phyloP scores from a whole-genome alignment of 306 rosid species.

The Glycyrrhiza uralensis region DNA sequence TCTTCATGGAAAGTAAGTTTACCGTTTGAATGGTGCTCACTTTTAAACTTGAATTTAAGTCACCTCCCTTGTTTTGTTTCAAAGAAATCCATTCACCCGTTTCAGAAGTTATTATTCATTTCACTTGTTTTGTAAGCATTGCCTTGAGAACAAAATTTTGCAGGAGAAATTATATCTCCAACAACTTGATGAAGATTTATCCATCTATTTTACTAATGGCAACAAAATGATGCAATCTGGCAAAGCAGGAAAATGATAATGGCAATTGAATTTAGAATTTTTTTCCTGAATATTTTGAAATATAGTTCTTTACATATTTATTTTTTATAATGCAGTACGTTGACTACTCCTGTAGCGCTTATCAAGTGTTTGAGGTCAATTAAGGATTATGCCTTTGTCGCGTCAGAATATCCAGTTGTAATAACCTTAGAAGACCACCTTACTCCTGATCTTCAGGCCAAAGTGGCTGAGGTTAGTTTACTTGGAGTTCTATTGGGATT shows the following conservation, averaged over 20 bases:
- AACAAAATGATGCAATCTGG: slow-evolving; percentile 3
- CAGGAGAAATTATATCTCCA: not conserved
- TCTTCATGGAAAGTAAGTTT: slow-evolving; percentile 81
- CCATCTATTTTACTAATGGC: slow-evolving; percentile 6
- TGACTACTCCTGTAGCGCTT: slow-evolving; percentile 88
- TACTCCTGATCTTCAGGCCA: slow-evolving; percentile 92
- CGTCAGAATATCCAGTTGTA: slow-evolving; percentile 92
- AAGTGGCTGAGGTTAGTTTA: slow-evolving; percentile 76
- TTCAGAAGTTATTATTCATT: not conserved
- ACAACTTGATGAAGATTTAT: slow-evolving; percentile 1
- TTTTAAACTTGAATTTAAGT: not conserved
- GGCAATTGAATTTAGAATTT: not conserved
- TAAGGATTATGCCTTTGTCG: slow-evolving; percentile 71
- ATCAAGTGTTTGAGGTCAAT: slow-evolving; percentile 77
- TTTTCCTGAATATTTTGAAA: not conserved
- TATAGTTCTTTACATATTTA: not conserved
- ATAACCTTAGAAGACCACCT: slow-evolving; percentile 97
- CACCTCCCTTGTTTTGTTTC: not conserved
- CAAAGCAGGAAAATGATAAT: not conserved
- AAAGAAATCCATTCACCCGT: not conserved
- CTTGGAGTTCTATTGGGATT: slow-evolving; percentile 7
- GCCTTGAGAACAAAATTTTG: not conserved
- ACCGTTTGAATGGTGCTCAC: not conserved
- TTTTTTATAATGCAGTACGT: slow-evolving; percentile 53
- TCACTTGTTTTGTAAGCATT: slow-evolving; percentile 3